These are phyloP conservation scores for Cyberlindnera galapagoensis DNA, from an alignment of 805 yeast genomes.

Conservation along the genomic window DNA sequence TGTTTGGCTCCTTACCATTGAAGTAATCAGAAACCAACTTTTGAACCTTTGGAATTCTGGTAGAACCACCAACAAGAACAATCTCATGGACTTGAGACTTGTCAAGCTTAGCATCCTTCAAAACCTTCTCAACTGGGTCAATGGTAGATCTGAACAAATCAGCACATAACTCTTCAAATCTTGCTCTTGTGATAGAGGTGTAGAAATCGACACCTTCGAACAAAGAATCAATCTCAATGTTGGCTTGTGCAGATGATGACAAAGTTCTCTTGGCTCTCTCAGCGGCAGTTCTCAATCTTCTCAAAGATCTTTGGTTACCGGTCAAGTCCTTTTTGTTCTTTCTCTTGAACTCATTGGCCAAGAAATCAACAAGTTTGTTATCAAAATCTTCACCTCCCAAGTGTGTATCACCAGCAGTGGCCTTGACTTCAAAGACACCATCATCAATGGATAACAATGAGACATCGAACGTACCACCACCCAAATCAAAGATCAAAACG, in stretches of 20 bases:
- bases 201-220: conserved; percentile 97
- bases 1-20: conserved; percentile 98
- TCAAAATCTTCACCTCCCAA: conserved; percentile 99
- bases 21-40: conserved; percentile 95
- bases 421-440: conserved; percentile 95
- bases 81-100: conserved; percentile 91
- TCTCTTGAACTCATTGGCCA: conserved; percentile 94
- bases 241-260: conserved; percentile 95
- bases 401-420: conserved; percentile 78
- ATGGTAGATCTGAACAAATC: conserved; percentile 92
- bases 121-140: conserved; percentile 95
- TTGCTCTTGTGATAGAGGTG: conserved; percentile 96
- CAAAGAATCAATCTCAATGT: conserved; percentile 93
- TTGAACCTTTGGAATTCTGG: conserved; percentile 98
- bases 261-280: conserved; percentile 99
- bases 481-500: conserved; percentile 89
- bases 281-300: conserved; percentile 98
- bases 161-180: conserved; percentile 97
- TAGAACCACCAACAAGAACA: conserved; percentile 97
- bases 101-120: conserved; percentile 89
- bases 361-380: conserved; percentile 90
- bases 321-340: conserved; percentile 94
- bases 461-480: conserved; percentile 99
- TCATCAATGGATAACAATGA: conserved; percentile 89
- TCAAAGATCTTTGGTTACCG: conserved; percentile 90